A percentile compares a stretch with the other conserved stretches of the same genome.
phyloP scores from a whole-genome alignment of 2,329 filamentous ascomycete species.

The Colletotrichum noveboracense region DNA sequence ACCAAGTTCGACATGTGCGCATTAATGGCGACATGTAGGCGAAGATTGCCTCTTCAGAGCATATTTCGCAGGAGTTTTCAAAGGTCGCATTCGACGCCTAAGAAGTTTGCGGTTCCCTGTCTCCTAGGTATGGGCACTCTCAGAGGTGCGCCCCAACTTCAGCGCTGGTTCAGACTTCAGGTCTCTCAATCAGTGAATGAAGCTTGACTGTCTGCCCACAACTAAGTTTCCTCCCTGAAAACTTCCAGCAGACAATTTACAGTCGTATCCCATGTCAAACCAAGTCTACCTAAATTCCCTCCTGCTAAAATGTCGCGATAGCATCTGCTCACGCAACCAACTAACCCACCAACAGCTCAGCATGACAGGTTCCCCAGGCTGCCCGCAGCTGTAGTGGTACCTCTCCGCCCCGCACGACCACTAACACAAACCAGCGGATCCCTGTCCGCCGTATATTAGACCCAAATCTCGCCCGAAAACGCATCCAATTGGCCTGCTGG shows the following conservation, averaged over 20 bases:
- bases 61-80: neutral
- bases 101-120: too few relatives aligned
- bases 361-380: neutral
- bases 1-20: neutral
- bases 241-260: rapidly evolving
- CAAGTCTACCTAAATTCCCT: rapidly evolving
- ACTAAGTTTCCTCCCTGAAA: rapidly evolving
- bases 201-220: neutral
- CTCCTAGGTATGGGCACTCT: too few relatives aligned
- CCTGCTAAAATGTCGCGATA: rapidly evolving
- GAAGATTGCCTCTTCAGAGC: rapidly evolving
- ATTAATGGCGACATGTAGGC: neutral
- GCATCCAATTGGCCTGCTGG: neutral
- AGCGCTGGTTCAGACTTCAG: neutral
- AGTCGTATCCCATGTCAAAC: rapidly evolving
- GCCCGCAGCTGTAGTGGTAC: neutral
- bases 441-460: neutral
- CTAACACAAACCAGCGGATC: neutral
- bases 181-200: neutral
- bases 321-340: neutral
- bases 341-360: neutral
- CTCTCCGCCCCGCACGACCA: neutral
- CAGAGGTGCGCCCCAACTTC: too few relatives aligned
- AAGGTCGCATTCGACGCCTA: rapidly evolving
- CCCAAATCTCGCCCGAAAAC: rapidly evolving